phyloP scores from a whole-genome alignment of 768 basidiomycete genomes.

The Mycena amicta region DNA sequence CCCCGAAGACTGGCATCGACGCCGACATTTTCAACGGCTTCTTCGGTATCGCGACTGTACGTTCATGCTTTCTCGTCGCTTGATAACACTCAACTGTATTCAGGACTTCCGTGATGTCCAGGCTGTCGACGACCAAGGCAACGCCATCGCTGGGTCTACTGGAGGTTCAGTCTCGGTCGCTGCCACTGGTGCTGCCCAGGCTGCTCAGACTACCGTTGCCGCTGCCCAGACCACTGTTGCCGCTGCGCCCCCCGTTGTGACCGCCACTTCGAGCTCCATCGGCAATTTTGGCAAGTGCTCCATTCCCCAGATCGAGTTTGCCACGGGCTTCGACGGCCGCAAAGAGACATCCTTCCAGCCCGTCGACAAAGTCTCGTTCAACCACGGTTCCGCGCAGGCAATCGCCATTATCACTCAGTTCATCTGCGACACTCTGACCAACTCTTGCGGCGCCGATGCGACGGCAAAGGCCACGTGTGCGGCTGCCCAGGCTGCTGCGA shows the following conservation, averaged over 20 bases:
- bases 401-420: slow-evolving; percentile 59
- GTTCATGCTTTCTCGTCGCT: slow-evolving; percentile 5
- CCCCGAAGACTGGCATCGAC: slow-evolving; percentile 49
- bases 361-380: slow-evolving; percentile 50
- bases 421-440: slow-evolving; percentile 59
- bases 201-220: slow-evolving; percentile 8
- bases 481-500: slow-evolving; percentile 43
- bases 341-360: slow-evolving; percentile 64
- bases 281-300: slow-evolving; percentile 58
- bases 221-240: slow-evolving; percentile 20
- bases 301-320: slow-evolving; percentile 62
- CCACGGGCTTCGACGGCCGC: slow-evolving; percentile 56
- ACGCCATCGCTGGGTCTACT: slow-evolving; percentile 11
- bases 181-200: slow-evolving; percentile 2
- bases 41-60: slow-evolving; percentile 52
- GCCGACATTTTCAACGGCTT: slow-evolving; percentile 63
- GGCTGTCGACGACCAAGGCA: slow-evolving; percentile 50
- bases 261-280: slow-evolving; percentile 28
- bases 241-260: slow-evolving; percentile 25
- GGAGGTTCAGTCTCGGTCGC: slow-evolving; percentile 12
- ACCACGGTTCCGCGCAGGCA: slow-evolving; percentile 63
- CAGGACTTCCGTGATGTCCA: slow-evolving; percentile 49
- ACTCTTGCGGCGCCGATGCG: slow-evolving; percentile 55
- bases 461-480: slow-evolving; percentile 54
- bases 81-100: background rate